Base-by-base conservation (phyloP, 345 rosid species). In the Physaria fendleri region DNA sequence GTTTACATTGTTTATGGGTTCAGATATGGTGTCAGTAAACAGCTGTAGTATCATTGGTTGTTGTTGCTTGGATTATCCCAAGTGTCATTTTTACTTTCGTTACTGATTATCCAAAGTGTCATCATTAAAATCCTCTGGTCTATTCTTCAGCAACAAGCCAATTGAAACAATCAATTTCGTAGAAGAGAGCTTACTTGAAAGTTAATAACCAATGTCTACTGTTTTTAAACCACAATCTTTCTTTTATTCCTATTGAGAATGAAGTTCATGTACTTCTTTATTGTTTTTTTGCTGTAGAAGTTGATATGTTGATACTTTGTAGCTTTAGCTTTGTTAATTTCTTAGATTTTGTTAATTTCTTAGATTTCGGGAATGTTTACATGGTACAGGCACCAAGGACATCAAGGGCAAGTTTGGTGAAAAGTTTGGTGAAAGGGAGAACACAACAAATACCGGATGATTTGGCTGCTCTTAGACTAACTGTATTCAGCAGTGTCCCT, bases 361-460 rank as follows among this genome's bases (percentile, higher is more conserved):
- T n/a, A n/a, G n/a, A n/a, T n/a, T n/a, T n/a, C n/a, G n/a, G 15
- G 1, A n/a, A 2, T 34, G 23, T 29, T 41, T 47, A 75, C 55
- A 40, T 49, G 48, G 61, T 75, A 69, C 84, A 93, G 99, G 99
- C 94, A 53, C 99, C 99, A 54, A 85, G 97, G 73, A 83, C 81
- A 46, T 89, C 99, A 47, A 80, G 99, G 61, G 94, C 86, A 67
- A 87, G 99, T 77, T 72, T 93, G 68, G 88, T n/a, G n/a, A n/a
- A n/a, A n/a, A n/a, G n/a, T n/a, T n/a, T n/a, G n/a, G n/a, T 86
- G 60, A 93, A 89, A 76, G 99, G 99, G 24, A 96, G 97, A 59
- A 76, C 97, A 69, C 97, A 93, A 68, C 97, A 49, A 93, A 87
- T 77, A 95, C 92, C n/a, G 82, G 99, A 93, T 72, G 99, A 93